phyloP scores from a whole-genome alignment of 495 filamentous ascomycete genomes.

The Endocarpon pusillum region DNA sequence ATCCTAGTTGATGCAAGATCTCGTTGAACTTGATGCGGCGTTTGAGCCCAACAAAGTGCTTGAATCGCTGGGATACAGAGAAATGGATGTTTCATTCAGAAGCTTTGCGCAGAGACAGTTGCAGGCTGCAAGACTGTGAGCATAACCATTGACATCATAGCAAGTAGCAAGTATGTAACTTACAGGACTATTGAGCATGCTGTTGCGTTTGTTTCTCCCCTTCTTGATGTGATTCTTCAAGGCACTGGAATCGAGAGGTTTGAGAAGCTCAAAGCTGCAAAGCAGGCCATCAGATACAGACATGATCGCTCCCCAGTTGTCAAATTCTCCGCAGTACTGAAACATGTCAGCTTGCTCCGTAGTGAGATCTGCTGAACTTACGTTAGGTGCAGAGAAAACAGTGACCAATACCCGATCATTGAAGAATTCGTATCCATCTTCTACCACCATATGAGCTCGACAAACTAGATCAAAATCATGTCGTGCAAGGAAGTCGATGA shows the following conservation, averaged over 20 bases:
- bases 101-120: slow-evolving; percentile 31
- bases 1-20: too few relatives aligned
- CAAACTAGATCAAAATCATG: slow-evolving; percentile 98
- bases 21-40: too few relatives aligned
- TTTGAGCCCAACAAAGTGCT: too few relatives aligned
- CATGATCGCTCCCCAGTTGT: slow-evolving; percentile 99
- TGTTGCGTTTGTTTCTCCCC: slow-evolving; percentile 76
- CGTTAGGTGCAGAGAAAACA: slow-evolving; percentile 94
- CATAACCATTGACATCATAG: slow-evolving; percentile 1
- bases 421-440: slow-evolving; percentile 99
- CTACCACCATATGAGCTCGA: slow-evolving; percentile 97
- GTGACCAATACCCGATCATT: slow-evolving; percentile 90
- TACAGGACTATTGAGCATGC: slow-evolving; percentile 87
- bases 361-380: slow-evolving; percentile 29
- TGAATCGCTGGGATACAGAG: too few relatives aligned
- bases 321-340: slow-evolving; percentile 97
- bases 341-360: not conserved
- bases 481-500: slow-evolving; percentile 83
- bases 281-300: slow-evolving; percentile 84
- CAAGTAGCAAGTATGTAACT: too few relatives aligned
- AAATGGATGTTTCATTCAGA: slow-evolving; percentile 15
- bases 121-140: slow-evolving; percentile 22
- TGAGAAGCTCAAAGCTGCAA: slow-evolving; percentile 93
- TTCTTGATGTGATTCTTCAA: slow-evolving; percentile 99
- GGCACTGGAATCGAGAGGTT: slow-evolving; percentile 90